Evolutionary conservation across 2,329 filamentous ascomycete genomes (phyloP), one percentile per base, ranked within the genome.

Genomic region (Furcasterigmium sp.): DNA sequence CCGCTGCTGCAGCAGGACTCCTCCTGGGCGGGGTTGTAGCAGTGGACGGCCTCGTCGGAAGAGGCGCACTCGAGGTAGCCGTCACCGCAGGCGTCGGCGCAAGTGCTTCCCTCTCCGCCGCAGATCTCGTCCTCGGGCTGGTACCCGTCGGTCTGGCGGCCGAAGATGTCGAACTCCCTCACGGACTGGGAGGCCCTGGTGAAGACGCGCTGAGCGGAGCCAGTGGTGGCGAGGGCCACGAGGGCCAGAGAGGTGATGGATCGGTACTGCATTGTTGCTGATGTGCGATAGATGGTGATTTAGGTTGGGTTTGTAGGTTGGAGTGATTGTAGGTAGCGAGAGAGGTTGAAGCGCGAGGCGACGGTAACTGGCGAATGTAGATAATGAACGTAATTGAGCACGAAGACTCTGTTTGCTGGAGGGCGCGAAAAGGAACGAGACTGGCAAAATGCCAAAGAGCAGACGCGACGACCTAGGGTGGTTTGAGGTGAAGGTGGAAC

Each of bases 1-100:
- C 65, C 66, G 53, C 76, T 71, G 34, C 69, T 65, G 58, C 80
- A 84, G 72, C 80, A 84, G 32, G 61, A 64, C 64, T 82, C 72
- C 46, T 69, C 65, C 23, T 61, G 63, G 14, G 52, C 49, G 11
- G 70, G 66, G 61, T 82, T 73, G 63, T 67, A 83, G 66, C 80
- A 84, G 67, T 82, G 78, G 39, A 74, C 65, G 43, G 68, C 52
- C 30, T 60, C 61, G 50, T 77, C 73, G 40, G 56, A 59, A 19
- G 75, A 75, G 23, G 68, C 51, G 62, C 77, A 81, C 48, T 71
- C 61, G 44, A 65, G 59, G 55, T 66, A 76, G 32, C 65, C 68
- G 34, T 65, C 49, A 39, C 77, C 77, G 57, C 77, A 81, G 37
- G 76, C 75, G 51, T 76, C 69, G 39, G 66, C 67, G 61, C 77